phyloP scores from a whole-genome alignment of 306 rosid genomes.

The Heteromeles arbutifolia region DNA sequence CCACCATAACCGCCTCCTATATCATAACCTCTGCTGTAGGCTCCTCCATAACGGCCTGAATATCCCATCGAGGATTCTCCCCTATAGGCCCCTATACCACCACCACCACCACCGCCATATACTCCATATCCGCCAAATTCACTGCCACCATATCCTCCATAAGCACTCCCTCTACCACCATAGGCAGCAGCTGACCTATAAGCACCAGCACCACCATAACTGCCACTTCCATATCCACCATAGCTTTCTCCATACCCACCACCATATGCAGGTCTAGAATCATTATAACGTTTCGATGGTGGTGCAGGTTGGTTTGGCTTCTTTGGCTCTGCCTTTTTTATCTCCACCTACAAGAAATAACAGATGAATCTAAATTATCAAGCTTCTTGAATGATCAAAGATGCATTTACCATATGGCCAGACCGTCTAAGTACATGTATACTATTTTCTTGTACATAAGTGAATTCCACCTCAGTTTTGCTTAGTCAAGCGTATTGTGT shows the following conservation, averaged over 20 bases:
- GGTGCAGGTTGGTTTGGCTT: constrained; percentile 71
- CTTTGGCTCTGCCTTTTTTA: constrained; percentile 97
- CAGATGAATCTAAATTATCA: background rate
- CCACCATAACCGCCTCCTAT: constrained; percentile 81
- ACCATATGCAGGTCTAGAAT: constrained; percentile 61
- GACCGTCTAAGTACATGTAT: background rate
- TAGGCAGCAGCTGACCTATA: constrained; percentile 59
- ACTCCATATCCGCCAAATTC: constrained; percentile 88
- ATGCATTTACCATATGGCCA: background rate
- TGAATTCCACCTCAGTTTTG: background rate
- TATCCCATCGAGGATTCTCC: constrained; percentile 77
- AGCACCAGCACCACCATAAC: constrained; percentile 52
- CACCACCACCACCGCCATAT: constrained; percentile 46
- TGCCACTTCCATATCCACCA: constrained; percentile 66
- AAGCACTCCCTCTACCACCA: constrained; percentile 46
- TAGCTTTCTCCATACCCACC: constrained; percentile 73
- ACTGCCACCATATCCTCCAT: constrained; percentile 64
- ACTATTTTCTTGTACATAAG: background rate
- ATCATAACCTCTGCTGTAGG: constrained; percentile 78
- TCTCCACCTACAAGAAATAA: constrained; percentile 69
- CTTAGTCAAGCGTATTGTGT: background rate
- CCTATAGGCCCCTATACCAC: constrained; percentile 73
- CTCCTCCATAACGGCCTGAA: constrained; percentile 76
- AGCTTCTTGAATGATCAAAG: background rate
- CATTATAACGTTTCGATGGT: constrained; percentile 73